phyloP scores from a whole-genome alignment of 345 rosid genomes.

The Populus euphratica region DNA sequence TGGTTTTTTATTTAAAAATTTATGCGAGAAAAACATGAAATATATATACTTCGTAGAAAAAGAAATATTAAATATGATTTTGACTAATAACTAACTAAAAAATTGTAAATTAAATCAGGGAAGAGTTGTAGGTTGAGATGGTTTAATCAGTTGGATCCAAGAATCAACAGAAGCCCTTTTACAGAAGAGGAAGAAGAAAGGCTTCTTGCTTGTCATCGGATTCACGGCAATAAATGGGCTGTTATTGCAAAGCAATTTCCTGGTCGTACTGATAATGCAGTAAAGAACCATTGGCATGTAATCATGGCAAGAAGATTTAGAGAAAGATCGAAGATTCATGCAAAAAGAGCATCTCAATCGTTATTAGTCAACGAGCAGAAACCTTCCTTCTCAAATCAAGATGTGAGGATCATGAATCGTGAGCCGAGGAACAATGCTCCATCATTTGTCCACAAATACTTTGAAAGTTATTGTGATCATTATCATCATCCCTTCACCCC shows the following conservation, averaged over 20 bases:
- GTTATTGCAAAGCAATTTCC: slow-evolving; percentile 77
- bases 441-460: neutral
- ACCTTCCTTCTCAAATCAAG: neutral
- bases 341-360: slow-evolving; percentile 6
- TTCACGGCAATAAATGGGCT: slow-evolving; percentile 94
- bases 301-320: slow-evolving; percentile 76
- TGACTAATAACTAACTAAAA: slow-evolving; percentile 2
- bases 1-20: neutral
- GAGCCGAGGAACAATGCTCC: neutral
- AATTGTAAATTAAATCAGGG: slow-evolving; percentile 33
- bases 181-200: slow-evolving; percentile 90
- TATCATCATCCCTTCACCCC: neutral
- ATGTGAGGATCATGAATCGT: neutral
- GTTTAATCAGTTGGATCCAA: slow-evolving; percentile 92
- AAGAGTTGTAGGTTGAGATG: slow-evolving; percentile 96
- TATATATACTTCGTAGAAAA: no score
- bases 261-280: slow-evolving; percentile 92
- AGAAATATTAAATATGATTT: neutral
- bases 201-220: slow-evolving; percentile 65
- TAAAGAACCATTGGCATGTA: slow-evolving; percentile 97
- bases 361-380: neutral
- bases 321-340: slow-evolving; percentile 29
- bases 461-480: neutral
- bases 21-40: no score
- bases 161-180: slow-evolving; percentile 80